These are phyloP conservation scores for Cupressus sempervirens DNA, from an alignment of 75 land plant genomes.

Conservation along the genomic window DNA sequence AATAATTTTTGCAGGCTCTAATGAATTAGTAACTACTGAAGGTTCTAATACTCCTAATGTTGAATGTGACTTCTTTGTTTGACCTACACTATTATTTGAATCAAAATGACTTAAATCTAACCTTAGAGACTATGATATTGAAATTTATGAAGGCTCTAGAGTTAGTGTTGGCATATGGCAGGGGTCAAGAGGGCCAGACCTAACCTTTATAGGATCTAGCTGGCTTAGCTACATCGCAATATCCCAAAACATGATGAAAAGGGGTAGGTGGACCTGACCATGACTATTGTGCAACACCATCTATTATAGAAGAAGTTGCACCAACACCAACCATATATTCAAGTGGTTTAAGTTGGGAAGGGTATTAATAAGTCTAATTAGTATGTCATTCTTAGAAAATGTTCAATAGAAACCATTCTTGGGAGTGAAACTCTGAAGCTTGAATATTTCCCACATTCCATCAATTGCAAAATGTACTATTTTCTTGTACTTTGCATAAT, in stretches of 20 bases:
- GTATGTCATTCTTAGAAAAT: slow-evolving; percentile 91
- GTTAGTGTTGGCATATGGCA: slow-evolving; percentile 16
- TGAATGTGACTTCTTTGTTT: slow-evolving; percentile 33
- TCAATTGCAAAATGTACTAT: slow-evolving; percentile 97
- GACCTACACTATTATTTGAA: slow-evolving; percentile 20
- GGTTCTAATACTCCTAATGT: slow-evolving; percentile 24
- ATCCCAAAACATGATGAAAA: slow-evolving; percentile 26
- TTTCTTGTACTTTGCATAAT: slow-evolving; percentile 98
- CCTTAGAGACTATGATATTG: slow-evolving; percentile 40
- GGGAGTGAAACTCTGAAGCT: slow-evolving; percentile 72
- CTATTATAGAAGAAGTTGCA: slow-evolving; percentile 25
- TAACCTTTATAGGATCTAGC: slow-evolving; percentile 42
- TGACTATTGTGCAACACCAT: slow-evolving; percentile 36
- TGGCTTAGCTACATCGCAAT: slow-evolving; percentile 37
- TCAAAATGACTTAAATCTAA: slow-evolving; percentile 36
- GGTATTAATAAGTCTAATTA: slow-evolving; percentile 83
- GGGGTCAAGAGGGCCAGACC: slow-evolving; percentile 26
- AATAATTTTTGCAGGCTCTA: slow-evolving; percentile 32
- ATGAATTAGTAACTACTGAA: too few relatives aligned
- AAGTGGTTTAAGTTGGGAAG: slow-evolving; percentile 86
- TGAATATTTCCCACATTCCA: too few relatives aligned
- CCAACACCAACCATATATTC: slow-evolving; percentile 45
- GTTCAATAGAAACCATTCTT: slow-evolving; percentile 93
- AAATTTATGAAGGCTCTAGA: slow-evolving; percentile 38
- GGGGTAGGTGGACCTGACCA: slow-evolving; percentile 74